These are phyloP conservation scores for Candida boidinii DNA, from an alignment of 805 yeast species.

Conservation along the genomic window DNA sequence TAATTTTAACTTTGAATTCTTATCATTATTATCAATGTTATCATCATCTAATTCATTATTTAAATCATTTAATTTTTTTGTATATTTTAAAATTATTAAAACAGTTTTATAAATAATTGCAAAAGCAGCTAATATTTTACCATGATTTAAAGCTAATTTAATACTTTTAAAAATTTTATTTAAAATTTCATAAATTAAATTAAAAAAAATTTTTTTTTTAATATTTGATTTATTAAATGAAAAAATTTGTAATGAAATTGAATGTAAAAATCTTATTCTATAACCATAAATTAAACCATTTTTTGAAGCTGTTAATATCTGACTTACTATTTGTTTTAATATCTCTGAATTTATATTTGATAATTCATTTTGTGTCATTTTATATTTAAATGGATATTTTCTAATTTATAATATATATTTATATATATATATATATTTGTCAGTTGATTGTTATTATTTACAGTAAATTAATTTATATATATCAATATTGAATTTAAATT, in stretches of 20 bases:
- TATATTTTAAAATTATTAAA: conserved; percentile 5
- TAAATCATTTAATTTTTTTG: neutral
- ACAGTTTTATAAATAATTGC: conserved; percentile 19
- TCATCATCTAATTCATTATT: neutral
- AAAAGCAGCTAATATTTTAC: conserved; percentile 21
- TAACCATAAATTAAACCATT: conserved; percentile 25
- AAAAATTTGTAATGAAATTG: conserved; percentile 19
- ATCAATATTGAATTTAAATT: no score
- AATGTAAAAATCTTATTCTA: conserved; percentile 22
- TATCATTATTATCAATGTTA: neutral
- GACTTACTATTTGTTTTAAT: no score
- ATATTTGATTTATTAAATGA: conserved; percentile 5
- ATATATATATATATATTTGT: no score
- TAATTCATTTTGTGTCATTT: no score
- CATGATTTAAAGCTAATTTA: conserved; percentile 21
- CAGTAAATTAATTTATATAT: no score
- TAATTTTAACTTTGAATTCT: conserved; percentile 1
- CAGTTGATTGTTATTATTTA: no score
- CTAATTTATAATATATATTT: no score
- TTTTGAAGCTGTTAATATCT: conserved; percentile 10
- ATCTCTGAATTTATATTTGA: no score
- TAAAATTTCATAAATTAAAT: conserved; percentile 6
- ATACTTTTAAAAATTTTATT: conserved; percentile 13
- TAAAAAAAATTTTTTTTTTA: neutral
- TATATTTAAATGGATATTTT: no score